phyloP scores from a whole-genome alignment of 345 rosid species.

The Limnanthes douglasii region DNA sequence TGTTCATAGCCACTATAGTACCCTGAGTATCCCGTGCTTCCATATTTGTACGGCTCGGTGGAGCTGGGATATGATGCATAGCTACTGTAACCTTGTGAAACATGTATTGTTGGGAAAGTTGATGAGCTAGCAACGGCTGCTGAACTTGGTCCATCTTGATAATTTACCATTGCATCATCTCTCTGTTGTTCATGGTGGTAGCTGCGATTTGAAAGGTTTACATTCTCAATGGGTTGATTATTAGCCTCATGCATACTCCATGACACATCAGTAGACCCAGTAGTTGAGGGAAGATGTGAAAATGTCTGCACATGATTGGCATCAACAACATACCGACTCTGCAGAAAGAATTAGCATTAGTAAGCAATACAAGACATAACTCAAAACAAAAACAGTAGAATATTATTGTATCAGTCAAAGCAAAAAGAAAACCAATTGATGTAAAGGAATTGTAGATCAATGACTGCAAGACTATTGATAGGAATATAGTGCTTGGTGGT shows the following conservation, averaged over 20 bases:
- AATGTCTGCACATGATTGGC: constrained; percentile 41
- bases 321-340: constrained; percentile 55
- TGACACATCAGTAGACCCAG: constrained; percentile 27
- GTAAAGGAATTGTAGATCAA: neutral
- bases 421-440: neutral
- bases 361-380: constrained; percentile 1
- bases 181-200: constrained; percentile 42
- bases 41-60: constrained; percentile 56
- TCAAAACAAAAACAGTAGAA: no score
- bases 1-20: constrained; percentile 76
- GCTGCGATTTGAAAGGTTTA: constrained; percentile 25
- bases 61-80: constrained; percentile 45
- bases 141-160: constrained; percentile 32
- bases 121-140: constrained; percentile 44
- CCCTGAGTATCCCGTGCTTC: constrained; percentile 56
- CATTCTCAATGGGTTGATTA: constrained; percentile 39
- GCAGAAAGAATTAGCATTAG: constrained; percentile 1
- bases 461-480: no score
- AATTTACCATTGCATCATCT: constrained; percentile 21
- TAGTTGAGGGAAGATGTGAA: constrained; percentile 28
- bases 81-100: constrained; percentile 50
- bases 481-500: no score
- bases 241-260: constrained; percentile 47
- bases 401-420: neutral
- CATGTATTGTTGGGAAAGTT: constrained; percentile 36